A percentile compares a stretch with the other conserved stretches of the same genome.
phyloP scores from a whole-genome alignment of 2,329 filamentous ascomycete species.

The Torrubiella hemipterigena region DNA sequence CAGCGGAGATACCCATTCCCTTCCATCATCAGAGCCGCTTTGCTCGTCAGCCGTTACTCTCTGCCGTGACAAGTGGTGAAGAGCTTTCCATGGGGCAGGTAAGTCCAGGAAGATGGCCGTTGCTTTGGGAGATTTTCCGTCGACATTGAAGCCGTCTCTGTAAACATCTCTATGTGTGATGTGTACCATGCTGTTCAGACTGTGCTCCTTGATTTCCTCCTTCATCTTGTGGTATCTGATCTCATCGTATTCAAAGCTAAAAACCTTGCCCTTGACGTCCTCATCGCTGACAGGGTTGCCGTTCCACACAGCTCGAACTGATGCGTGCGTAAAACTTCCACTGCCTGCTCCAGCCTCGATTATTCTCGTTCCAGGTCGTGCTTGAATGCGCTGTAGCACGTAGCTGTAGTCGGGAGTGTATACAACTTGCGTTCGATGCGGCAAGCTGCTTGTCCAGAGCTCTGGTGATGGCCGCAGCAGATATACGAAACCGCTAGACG shows the following conservation, averaged over 20 bases:
- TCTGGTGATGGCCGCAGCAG: constrained; percentile 70
- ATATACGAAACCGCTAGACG: constrained; percentile 62
- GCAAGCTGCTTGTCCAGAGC: constrained; percentile 68
- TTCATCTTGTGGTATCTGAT: constrained; percentile 57
- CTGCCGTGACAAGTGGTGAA: constrained; percentile 59
- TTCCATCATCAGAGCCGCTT: constrained; percentile 10
- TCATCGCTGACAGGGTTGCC: constrained; percentile 42
- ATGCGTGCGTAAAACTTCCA: constrained; percentile 74
- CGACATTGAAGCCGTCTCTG: constrained; percentile 56
- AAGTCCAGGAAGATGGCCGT: constrained; percentile 69
- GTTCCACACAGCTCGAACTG: constrained; percentile 63
- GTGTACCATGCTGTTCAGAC: constrained; percentile 51
- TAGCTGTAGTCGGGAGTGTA: constrained; percentile 84
- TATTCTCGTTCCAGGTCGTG: constrained; percentile 57
- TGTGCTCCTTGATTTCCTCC: constrained; percentile 58
- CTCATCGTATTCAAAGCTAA: constrained; percentile 74
- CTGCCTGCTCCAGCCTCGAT: constrained; percentile 77
- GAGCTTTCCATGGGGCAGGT: constrained; percentile 68
- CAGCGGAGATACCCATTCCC: constrained; percentile 45
- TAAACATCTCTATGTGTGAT: constrained; percentile 75
- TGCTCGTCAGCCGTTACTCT: constrained; percentile 16
- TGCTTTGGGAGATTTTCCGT: constrained; percentile 47
- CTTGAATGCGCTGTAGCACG: constrained; percentile 63
- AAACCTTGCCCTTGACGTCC: constrained; percentile 54
- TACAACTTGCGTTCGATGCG: constrained; percentile 75